Evolutionary conservation across 2,329 filamentous ascomycete species (phyloP).

Genomic region (Fusarium sp.): DNA sequence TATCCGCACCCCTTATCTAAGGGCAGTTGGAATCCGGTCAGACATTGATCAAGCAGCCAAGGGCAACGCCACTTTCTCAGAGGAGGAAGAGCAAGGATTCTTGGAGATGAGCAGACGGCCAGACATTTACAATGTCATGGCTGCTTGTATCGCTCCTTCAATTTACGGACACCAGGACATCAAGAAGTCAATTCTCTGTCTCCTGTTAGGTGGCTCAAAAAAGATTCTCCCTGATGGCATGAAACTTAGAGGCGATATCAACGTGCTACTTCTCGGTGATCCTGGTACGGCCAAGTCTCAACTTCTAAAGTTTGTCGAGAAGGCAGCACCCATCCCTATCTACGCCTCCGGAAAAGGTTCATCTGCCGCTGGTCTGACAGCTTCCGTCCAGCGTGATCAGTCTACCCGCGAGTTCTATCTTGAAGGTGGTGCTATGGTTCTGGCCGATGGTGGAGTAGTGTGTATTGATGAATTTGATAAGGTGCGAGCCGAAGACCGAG

Average conservation of each 20-base stretch:
- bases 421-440: slow-evolving; percentile 97
- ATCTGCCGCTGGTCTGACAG: slow-evolving; percentile 95
- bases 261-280: slow-evolving; percentile 94
- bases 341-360: slow-evolving; percentile 99
- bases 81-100: slow-evolving; percentile 98
- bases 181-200: slow-evolving; percentile 95
- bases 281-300: slow-evolving; percentile 99
- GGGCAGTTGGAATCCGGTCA: slow-evolving; percentile 90
- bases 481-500: slow-evolving; percentile 97
- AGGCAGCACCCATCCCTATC: slow-evolving; percentile 94
- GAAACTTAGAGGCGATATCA: slow-evolving; percentile 97
- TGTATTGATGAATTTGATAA: slow-evolving; percentile 99
- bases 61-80: slow-evolving; percentile 84
- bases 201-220: slow-evolving; percentile 94
- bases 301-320: slow-evolving; percentile 96
- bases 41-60: slow-evolving; percentile 91
- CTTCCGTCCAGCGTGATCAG: slow-evolving; percentile 93
- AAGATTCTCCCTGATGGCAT: slow-evolving; percentile 98
- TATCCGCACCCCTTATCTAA: slow-evolving; percentile 93
- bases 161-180: slow-evolving; percentile 97
- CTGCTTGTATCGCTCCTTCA: slow-evolving; percentile 92
- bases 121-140: slow-evolving; percentile 91
- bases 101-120: slow-evolving; percentile 88
- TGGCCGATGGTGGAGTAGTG: slow-evolving; percentile 97
- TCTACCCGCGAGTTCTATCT: slow-evolving; percentile 96